Percentiles rank a stretch among this genome's conserved stretches.
Conservation (phyloP, 306 rosid genomes). For the Coriaria nepalensis region DNA sequence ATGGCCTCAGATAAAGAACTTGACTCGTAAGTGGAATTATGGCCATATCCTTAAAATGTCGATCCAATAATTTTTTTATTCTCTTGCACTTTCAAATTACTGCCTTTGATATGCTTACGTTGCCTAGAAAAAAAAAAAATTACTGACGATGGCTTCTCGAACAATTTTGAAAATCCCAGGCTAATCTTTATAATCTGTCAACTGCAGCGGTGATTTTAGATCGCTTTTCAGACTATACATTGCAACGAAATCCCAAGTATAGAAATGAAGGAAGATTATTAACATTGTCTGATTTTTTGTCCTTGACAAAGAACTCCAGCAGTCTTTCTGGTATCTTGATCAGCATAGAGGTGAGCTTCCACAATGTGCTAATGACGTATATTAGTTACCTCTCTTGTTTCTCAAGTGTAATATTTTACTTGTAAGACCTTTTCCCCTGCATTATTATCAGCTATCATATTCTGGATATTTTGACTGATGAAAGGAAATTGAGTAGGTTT, state of each 20-base stretch:
- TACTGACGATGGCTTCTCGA: too few relatives aligned
- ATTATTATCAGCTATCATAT: too few relatives aligned
- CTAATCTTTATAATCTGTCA: not conserved
- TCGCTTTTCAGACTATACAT: constrained; percentile 18
- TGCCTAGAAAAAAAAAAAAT: too few relatives aligned
- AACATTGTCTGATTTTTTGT: constrained; percentile 58
- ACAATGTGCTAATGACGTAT: too few relatives aligned
- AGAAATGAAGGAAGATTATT: constrained; percentile 29
- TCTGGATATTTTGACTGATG: too few relatives aligned
- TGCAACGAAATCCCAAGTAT: constrained; percentile 52
- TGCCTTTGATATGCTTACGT: too few relatives aligned
- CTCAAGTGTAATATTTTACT: too few relatives aligned
- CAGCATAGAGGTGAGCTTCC: constrained; percentile 42
- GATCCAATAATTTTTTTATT: constrained; percentile 12
- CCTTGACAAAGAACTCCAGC: constrained; percentile 45
- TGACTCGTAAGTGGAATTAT: constrained; percentile 45
- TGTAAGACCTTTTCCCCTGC: too few relatives aligned
- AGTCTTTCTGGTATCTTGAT: constrained; percentile 64
- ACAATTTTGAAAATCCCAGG: too few relatives aligned
- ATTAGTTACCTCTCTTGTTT: too few relatives aligned
- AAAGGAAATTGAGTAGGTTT: too few relatives aligned
- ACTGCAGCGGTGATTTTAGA: constrained; percentile 53
- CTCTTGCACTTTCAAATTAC: not conserved
- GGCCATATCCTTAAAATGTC: not conserved
- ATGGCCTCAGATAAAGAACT: constrained; percentile 44